Base-by-base conservation (phyloP, 352 stramenopile species). In the Phytopythium delawarense region DNA sequence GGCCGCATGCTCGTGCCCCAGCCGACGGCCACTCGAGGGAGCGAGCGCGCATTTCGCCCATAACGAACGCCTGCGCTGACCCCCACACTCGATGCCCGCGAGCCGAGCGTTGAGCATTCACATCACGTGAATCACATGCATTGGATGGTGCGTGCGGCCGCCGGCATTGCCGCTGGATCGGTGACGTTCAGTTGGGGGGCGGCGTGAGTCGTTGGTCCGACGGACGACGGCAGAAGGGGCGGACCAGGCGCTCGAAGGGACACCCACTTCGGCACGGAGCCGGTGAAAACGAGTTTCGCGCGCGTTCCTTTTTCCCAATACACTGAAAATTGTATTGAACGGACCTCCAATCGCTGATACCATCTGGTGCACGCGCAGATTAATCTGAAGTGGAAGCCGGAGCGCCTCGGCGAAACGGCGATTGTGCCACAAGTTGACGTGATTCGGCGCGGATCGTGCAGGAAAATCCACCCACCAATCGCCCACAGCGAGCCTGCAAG, bases 391-490 rank as follows among this genome's bases (percentile, higher is more conserved):
- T 32, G 23, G 44, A 50, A 50, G 44, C n/a, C 42, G 8, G 42
- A 48, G 1, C 42, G 42, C 23, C 23, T 48, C 2, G 44, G 44
- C 13, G 12, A 50, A 50, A 15, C 28, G n/a, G 2, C 44, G 20
- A 11, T 30, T 51, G 21, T 20, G 46, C 30, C 46, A 52, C 21
- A 52, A n/a, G 46, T 34, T 52, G 46, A 7, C 12, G 46, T 34
- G 46, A 34, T 52, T 52, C 12, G 12, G n/a, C 20, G 3, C n/a
- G 23, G 46, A 52, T 52, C 15, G 46, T 52, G 23, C 21, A 32
- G 13, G 21, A 52, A n/a, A 52, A 52, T 52, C 46, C 46, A 52
- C 21, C 44, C 18, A 34, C n/a, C n/a, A n/a, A n/a, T n/a, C n/a
- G n/a, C n/a, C n/a, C n/a, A n/a, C n/a, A n/a, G 25, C 25, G 25